Evolutionary conservation across 257 asterid species (phyloP), one percentile per base, ranked within the genome.

Genomic region (Solanum pinnatisectum): DNA sequence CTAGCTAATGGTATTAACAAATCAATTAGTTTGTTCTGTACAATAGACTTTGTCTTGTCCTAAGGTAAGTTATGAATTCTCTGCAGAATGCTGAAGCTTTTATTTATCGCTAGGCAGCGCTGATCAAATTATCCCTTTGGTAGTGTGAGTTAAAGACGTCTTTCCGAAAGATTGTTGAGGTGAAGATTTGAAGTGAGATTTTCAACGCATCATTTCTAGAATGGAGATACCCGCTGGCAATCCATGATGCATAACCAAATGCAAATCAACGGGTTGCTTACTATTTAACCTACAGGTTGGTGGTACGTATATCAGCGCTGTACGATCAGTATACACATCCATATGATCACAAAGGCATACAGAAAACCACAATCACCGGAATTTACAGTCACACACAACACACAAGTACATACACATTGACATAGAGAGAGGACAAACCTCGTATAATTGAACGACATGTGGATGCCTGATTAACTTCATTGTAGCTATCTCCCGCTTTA

Each of bases 381-480:
- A 15, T 5, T 15, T 79, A 10, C 60, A 10, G 44, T 10, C 30
- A 22, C 44, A 12, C 25, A 46, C 68, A 52, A n/a, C 79, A 68
- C 16, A 70, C n/a, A 87, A 81, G 70, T 30, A 36, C 65, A 70
- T 25, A 5, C 12, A 32, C 42, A 81, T 46, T 30, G 44, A 36
- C 72, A 73, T n/a, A 71, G 74, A 88, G 87, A 88, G 49, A 56
- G 84, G 87, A 82, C 46, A 40, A 39, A 96, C 99, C 99, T 96
- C 99, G 30, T 91, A 88, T 71, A 96, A 88, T 85, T 88, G 94
- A 89, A 96, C 96, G 32, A 95, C 99, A 87, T 94, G 89, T 71
- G 99, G 99, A 90, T 96, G 99, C 65, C 94, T 95, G 37, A 96
- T 93, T 88, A 96, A 86, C 89, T 96, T 96, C 98, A 96, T 94